Conservation (phyloP, 768 basidiomycete species). For the Psilocybe azurescens region DNA sequence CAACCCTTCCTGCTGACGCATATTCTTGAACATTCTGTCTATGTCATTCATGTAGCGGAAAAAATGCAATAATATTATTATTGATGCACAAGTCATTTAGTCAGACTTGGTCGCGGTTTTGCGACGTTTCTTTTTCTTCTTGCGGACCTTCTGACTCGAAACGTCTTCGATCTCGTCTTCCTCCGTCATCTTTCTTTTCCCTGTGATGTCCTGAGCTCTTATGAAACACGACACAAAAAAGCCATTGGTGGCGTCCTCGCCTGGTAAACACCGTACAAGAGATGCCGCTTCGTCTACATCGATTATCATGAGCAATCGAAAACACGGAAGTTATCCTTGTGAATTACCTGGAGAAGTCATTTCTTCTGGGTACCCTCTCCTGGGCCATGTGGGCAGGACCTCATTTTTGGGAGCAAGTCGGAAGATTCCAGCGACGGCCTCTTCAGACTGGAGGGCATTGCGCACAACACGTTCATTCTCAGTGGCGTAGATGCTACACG, state of each 20-base stretch:
- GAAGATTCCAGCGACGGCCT: constrained; percentile 68
- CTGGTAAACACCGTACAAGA: constrained; percentile 75
- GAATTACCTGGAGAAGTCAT: constrained; percentile 57
- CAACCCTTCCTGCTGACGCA: not conserved
- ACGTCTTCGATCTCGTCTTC: constrained; percentile 29
- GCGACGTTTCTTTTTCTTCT: constrained; percentile 29
- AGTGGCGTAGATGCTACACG: constrained; percentile 90
- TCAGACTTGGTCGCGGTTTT: constrained; percentile 12
- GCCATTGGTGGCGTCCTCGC: constrained; percentile 90
- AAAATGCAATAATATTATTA: constrained; percentile 3
- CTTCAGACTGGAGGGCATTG: constrained; percentile 71
- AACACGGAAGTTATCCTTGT: not conserved
- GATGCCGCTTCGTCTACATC: constrained; percentile 61
- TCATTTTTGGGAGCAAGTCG: constrained; percentile 65
- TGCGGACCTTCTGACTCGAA: constrained; percentile 22
- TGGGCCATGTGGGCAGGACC: constrained; percentile 82
- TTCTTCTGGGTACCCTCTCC: constrained; percentile 76
- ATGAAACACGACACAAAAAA: constrained; percentile 98
- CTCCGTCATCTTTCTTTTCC: constrained; percentile 30
- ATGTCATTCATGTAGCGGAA: constrained; percentile 13
- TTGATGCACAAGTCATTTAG: constrained; percentile 4
- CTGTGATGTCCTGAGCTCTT: constrained; percentile 20
- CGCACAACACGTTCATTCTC: constrained; percentile 95
- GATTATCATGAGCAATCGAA: constrained; percentile 3
- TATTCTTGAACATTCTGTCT: not conserved